Base-by-base conservation (phyloP, 208 protist genomes). In the Endotrypanum monterogeii region DNA sequence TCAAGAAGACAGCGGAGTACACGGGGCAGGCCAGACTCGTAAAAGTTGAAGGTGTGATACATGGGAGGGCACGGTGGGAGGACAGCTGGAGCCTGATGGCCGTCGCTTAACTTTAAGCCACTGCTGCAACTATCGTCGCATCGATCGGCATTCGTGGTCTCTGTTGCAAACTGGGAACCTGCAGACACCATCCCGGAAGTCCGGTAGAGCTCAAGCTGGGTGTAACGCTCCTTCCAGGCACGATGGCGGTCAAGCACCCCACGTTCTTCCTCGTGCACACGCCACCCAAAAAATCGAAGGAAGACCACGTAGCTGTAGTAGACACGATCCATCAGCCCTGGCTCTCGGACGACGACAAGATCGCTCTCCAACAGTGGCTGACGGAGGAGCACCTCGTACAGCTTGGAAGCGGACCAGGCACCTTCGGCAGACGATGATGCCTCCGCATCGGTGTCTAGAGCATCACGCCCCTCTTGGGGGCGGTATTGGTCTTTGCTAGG, bases 221-320 rank as follows among this genome's bases (percentile, higher is more conserved):
- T 71, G 68, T 97, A 97, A 4, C 93, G 83, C 54, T 52, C 51
- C 39, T 80, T 44, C 91, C 93, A 97, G 66, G 70, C 67, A 12
- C 84, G 80, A 66, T 95, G 88, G 6, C 93, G 87, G 54, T 97
- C 93, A n/a, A 97, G 74, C 66, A 93, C 56, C n/a, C 90, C 90
- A 62, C 85, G 85, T 81, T 87, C 71, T 51, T 97, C 93, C 63
- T 94, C 86, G 75, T 97, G 86, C 20, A 97, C 61, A 1, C 85
- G 80, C 91, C 93, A 97, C 3, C 93, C 93, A 61, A 90, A 94
- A 80, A 97, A 95, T 61, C 90, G 90, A 9, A 97, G 83, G 20
- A 97, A 74, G 4, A 93, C 84, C n/a, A 94, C 80, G 65, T 94
- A 95, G 79, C 90, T 94, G 78, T 94, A 97, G 76, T 95, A 90